Evolutionary conservation across 768 basidiomycete genomes (phyloP).

Genomic region (Russula sp.): DNA sequence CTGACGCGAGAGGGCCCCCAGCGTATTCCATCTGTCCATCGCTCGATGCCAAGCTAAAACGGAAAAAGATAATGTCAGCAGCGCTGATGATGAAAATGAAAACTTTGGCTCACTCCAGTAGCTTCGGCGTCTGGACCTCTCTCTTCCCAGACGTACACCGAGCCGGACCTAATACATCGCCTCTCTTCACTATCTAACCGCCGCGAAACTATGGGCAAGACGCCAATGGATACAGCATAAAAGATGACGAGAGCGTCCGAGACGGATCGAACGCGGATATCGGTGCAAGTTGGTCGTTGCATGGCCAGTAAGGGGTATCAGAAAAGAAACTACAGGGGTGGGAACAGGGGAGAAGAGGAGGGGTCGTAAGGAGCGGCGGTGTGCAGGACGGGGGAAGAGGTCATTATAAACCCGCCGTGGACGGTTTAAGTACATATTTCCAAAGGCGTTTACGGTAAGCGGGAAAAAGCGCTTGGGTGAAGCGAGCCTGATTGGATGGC

Average conservation of each 20-base stretch:
- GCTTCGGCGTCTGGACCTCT: slow-evolving; percentile 59
- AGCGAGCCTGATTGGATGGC: slow-evolving; percentile 13
- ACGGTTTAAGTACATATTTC: slow-evolving; percentile 20
- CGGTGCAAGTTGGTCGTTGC: slow-evolving; percentile 63
- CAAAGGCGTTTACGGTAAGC: slow-evolving; percentile 21
- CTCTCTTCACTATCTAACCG: slow-evolving; percentile 73
- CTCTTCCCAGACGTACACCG: slow-evolving; percentile 81
- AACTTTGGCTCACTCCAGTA: slow-evolving; percentile 48
- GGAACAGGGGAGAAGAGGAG: not conserved
- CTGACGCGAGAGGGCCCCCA: slow-evolving; percentile 77
- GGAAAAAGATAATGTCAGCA: not conserved
- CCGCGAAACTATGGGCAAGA: slow-evolving; percentile 60
- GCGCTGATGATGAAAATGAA: not conserved
- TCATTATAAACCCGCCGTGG: not conserved
- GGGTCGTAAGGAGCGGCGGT: not conserved
- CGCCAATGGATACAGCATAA: slow-evolving; percentile 53
- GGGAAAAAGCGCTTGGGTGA: slow-evolving; percentile 10
- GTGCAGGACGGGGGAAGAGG: slow-evolving; percentile 5
- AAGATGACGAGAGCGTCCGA: slow-evolving; percentile 68
- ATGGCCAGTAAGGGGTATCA: slow-evolving; percentile 27
- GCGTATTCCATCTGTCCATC: slow-evolving; percentile 65
- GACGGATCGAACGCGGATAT: slow-evolving; percentile 54
- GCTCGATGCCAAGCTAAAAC: slow-evolving; percentile 60
- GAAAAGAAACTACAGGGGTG: not conserved
- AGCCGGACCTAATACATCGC: slow-evolving; percentile 59